phyloP scores from a whole-genome alignment of 129 eudicot species.

The Rutidosis leptorrhynchoides region DNA sequence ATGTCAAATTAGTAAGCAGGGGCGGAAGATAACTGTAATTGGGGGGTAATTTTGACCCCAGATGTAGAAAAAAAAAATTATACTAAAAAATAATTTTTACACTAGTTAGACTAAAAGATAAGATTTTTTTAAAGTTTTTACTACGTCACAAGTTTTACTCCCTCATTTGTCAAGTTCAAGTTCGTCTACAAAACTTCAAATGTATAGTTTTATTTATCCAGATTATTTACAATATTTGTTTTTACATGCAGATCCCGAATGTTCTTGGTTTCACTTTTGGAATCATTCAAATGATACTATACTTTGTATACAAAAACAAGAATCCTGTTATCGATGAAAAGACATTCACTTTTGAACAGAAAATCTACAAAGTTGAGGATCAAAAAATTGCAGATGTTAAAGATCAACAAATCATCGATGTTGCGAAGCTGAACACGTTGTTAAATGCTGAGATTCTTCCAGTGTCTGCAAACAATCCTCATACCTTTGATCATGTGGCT shows the following conservation, averaged over 20 bases:
- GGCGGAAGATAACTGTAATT: too few species aligned
- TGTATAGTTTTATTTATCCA: background rate
- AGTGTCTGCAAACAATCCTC: conserved; percentile 12
- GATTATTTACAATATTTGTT: background rate
- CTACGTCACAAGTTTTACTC: too few species aligned
- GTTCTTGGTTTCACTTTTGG: conserved; percentile 56
- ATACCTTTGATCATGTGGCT: background rate
- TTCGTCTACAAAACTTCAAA: background rate
- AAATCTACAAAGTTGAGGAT: conserved; percentile 17
- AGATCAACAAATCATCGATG: conserved; percentile 36
- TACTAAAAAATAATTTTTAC: too few species aligned
- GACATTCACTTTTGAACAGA: conserved; percentile 18
- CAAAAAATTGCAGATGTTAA: conserved; percentile 18
- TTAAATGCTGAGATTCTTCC: conserved; percentile 33
- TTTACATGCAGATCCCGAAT: conserved; percentile 53
- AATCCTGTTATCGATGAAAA: conserved; percentile 31
- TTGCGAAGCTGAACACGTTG: conserved; percentile 35
- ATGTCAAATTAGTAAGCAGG: too few species aligned
- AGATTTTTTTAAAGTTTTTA: background rate
- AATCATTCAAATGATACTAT: too few species aligned
- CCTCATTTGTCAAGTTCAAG: too few species aligned
- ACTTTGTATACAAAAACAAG: conserved; percentile 40
- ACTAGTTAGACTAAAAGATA: background rate
- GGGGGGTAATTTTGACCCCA: too few species aligned
- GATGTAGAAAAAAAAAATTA: too few species aligned